Evolutionary conservation across 257 asterid species (phyloP), one percentile per base, ranked within the genome.

Genomic region (Buddleja alternifolia): DNA sequence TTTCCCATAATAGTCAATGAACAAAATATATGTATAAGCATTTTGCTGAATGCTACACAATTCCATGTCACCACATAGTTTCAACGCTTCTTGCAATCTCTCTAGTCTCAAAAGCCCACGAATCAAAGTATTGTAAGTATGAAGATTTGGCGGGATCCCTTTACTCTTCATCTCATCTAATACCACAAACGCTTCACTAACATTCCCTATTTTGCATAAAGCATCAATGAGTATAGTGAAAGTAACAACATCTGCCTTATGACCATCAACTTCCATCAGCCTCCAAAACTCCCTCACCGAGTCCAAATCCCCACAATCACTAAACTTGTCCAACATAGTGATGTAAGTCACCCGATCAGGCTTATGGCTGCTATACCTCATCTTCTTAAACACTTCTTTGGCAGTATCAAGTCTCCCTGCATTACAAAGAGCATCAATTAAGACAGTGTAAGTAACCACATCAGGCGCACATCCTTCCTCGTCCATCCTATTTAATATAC

Each of bases 341-440:
- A 93, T 85, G 73, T 93, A 93, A 48, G 97, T 90, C 58, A 90
- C 99, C 14, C 89, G 88, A 73, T 93, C 99, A 0, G 99, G 99
- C 70, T 83, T 90, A 20, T 90, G 96, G 73, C 80, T 78, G 70
- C 95, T 78, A 32, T 68, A 46, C 82, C 76, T 93, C 99, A 93
- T 87, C 85, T 87, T 85, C 80, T 8, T 47, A 63, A 93, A 90
- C 47, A 93, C 83, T 55, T 85, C 89, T 70, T 83, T 88, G 17
- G 99, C 99, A 39, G 70, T 54, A 40, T 76, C 91, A 69, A 88
- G 80, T 71, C 88, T 87, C 16, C 97, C 97, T 10, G 96, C 97
- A 81, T 84, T 84, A 71, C 96, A 93, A 58, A 93, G 95, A 36
- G 99, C 95, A 77, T 90, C 99, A 67, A 93, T 85, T 32, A 93